Conservation (phyloP, 169 alveolate genomes). For the Plasmodium knowlesi region DNA sequence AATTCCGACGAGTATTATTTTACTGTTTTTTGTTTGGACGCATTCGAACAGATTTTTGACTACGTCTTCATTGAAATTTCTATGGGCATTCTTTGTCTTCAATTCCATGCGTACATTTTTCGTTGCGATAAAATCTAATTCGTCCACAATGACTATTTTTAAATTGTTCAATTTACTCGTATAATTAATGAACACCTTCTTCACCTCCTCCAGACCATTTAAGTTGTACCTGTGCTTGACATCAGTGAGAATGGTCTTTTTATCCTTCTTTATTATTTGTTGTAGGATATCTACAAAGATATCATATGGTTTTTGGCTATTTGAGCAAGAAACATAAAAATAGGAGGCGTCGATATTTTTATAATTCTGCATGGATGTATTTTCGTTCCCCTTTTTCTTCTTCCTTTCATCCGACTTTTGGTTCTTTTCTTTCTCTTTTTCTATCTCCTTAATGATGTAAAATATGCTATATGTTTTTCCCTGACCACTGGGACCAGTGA, state of each 20-base stretch:
- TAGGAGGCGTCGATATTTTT: slow-evolving; percentile 60
- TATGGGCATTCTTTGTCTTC: slow-evolving; percentile 9
- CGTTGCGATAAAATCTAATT: slow-evolving; percentile 59
- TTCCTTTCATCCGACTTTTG: not conserved
- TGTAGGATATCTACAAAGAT: slow-evolving; percentile 65
- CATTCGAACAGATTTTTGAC: slow-evolving; percentile 60
- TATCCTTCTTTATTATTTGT: slow-evolving; percentile 49
- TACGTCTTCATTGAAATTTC: slow-evolving; percentile 38
- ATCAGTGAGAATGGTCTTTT: slow-evolving; percentile 17
- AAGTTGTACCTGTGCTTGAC: slow-evolving; percentile 44
- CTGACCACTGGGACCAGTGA: slow-evolving; percentile 70
- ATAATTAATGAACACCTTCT: slow-evolving; percentile 46
- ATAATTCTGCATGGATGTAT: not conserved
- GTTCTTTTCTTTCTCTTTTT: slow-evolving; percentile 25
- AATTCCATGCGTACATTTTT: slow-evolving; percentile 57
- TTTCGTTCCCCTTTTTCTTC: not conserved
- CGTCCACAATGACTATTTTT: slow-evolving; percentile 64
- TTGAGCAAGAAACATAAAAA: slow-evolving; percentile 56
- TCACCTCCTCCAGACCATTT: slow-evolving; percentile 65
- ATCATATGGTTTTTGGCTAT: slow-evolving; percentile 68
- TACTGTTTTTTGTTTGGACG: slow-evolving; percentile 28
- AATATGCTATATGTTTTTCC: slow-evolving; percentile 71
- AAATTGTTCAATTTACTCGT: slow-evolving; percentile 58
- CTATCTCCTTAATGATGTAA: slow-evolving; percentile 63
- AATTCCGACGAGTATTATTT: slow-evolving; percentile 61